Conservation (phyloP, 305 asterid genomes). For the Rubia balearica region DNA sequence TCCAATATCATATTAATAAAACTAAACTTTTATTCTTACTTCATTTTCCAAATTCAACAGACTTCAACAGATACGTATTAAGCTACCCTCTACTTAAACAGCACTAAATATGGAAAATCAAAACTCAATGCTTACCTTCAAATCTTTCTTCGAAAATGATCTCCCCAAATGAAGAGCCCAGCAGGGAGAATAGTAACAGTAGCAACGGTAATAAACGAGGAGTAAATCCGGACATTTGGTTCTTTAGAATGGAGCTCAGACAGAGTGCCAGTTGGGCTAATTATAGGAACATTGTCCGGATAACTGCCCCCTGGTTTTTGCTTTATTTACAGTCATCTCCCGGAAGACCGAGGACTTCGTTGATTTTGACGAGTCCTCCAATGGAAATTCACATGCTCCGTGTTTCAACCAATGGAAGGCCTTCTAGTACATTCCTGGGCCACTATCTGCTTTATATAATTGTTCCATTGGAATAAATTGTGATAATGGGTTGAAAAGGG, state of each 20-base stretch:
- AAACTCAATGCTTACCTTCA: slow-evolving; percentile 19
- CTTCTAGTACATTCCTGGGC: slow-evolving; percentile 9
- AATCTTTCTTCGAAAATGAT: slow-evolving; percentile 83
- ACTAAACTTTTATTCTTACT: neutral
- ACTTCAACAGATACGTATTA: neutral
- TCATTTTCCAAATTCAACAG: neutral
- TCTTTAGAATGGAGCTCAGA: neutral
- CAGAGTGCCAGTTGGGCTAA: slow-evolving; percentile 3
- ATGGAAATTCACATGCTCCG: slow-evolving; percentile 16
- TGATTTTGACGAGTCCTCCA: slow-evolving; percentile 9
- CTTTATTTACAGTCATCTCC: slow-evolving; percentile 37
- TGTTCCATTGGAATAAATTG: neutral
- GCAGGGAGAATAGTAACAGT: slow-evolving; percentile 19
- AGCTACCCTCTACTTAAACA: neutral
- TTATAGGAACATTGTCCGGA: slow-evolving; percentile 23
- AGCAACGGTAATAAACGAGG: slow-evolving; percentile 7
- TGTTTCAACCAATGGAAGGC: slow-evolving; percentile 15
- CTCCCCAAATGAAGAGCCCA: slow-evolving; percentile 44
- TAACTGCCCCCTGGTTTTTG: slow-evolving; percentile 18
- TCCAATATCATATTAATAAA: neutral
- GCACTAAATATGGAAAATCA: neutral
- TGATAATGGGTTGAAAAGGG: neutral
- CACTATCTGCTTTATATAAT: neutral
- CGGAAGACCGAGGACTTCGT: neutral
- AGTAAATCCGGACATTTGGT: slow-evolving; percentile 15